Base-by-base conservation (phyloP, 306 rosid genomes). In the Prunus salicina region DNA sequence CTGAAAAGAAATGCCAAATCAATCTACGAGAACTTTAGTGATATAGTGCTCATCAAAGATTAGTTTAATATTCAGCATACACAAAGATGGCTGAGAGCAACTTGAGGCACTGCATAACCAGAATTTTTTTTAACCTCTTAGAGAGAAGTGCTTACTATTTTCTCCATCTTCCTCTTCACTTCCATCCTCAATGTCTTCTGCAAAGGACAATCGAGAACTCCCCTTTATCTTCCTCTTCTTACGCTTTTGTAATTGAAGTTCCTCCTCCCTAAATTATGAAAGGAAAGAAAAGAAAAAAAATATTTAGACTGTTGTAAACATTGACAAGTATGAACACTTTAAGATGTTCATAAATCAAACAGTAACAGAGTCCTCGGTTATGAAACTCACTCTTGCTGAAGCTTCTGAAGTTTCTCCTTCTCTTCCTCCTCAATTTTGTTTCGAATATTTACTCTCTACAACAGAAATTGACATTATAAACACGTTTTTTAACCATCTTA, bases 401-500 rank as follows among this genome's bases (percentile, higher is more conserved):
- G 91, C 91, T 92, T 92, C 81, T 88, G 99, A 83, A 95, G 99
- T 76, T 95, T 95, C 82, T 95, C 99, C 80, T 92, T 95, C 85
- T 95, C 99, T 83, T 95, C 99, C 83, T 95, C 99, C 86, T 95
- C 99, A n/a, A 90, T 64, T 82, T 95, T 95, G 85, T 63, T 95
- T 79, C 89, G 91, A 74, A 95, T 95, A 71, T 87, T 95, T 47
- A 92, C 97, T 81, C 96, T 90, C 99, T 95, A 80, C 67, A 85
- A 27, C 11, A 38, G 19, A 75, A 13, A 49, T 43, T 11, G n/a
- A 55, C 47, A 50, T 51, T 20, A 65, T 32, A 57, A 38, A 12
- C 53, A 38, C 41, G 8, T 32, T 38, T 30, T 51, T 67, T 20
- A 69, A 43, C 61, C 30, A 61, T 12, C 58, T 15, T 8, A 68